phyloP scores from a whole-genome alignment of 2,329 filamentous ascomycete species.

The Fusarium brevicatenulatum region DNA sequence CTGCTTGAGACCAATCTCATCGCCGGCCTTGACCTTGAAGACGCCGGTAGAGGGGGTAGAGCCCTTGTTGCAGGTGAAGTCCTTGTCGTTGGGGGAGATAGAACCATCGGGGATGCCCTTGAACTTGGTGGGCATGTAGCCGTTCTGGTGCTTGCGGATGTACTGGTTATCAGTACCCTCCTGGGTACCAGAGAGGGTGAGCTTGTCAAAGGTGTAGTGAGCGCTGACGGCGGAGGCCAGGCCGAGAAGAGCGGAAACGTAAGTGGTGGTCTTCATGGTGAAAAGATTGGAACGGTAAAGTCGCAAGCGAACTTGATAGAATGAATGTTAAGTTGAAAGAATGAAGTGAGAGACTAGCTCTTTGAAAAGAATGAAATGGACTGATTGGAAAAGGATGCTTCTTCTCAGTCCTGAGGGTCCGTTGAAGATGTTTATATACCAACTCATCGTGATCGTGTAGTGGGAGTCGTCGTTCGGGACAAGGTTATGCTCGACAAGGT shows the following conservation, averaged over 20 bases:
- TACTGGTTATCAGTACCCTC: slow-evolving; percentile 13
- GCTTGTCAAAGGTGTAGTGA: slow-evolving; percentile 24
- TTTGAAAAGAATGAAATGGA: slow-evolving; percentile 20
- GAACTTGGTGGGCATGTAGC: slow-evolving; percentile 24
- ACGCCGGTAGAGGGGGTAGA: not conserved
- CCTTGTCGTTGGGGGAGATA: slow-evolving; percentile 17
- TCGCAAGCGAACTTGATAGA: slow-evolving; percentile 15
- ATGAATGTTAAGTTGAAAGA: slow-evolving; percentile 8
- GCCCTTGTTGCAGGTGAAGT: slow-evolving; percentile 20
- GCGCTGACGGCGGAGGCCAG: slow-evolving; percentile 17
- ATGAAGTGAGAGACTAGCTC: slow-evolving; percentile 24
- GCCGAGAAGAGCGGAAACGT: slow-evolving; percentile 14
- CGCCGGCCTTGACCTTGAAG: slow-evolving; percentile 23
- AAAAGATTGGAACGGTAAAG: not conserved
- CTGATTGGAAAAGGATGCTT: slow-evolving; percentile 17
- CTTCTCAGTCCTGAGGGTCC: not conserved
- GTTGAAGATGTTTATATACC: not conserved
- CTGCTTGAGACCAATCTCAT: slow-evolving; percentile 18
- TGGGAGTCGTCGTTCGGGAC: not conserved
- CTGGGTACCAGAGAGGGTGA: not conserved
- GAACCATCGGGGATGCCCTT: slow-evolving; percentile 7
- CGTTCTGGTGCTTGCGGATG: slow-evolving; percentile 21
- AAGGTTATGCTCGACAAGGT: not conserved
- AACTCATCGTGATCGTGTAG: not conserved
- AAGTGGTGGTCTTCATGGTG: slow-evolving; percentile 20